phyloP scores from a whole-genome alignment of 129 eudicot species.

The Glebionis coronaria region DNA sequence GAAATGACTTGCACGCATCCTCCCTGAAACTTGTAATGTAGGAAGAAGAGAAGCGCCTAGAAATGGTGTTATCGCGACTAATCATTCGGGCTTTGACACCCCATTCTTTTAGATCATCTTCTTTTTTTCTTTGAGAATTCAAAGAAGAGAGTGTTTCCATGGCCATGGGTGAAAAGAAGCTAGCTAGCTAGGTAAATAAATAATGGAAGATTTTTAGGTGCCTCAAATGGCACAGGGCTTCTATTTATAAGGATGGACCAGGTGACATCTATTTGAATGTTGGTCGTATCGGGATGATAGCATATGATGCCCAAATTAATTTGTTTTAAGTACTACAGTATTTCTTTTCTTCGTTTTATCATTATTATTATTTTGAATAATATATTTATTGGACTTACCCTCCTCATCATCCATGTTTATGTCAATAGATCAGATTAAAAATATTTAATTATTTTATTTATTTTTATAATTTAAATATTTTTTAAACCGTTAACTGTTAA shows the following conservation, averaged over 20 bases:
- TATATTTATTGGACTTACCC: no score
- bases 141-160: slow-evolving; percentile 43
- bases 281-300: slow-evolving; percentile 20
- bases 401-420: no score
- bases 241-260: slow-evolving; percentile 29
- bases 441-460: no score
- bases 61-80: slow-evolving; percentile 65
- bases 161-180: slow-evolving; percentile 18
- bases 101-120: slow-evolving; percentile 63
- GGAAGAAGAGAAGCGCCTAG: slow-evolving; percentile 82
- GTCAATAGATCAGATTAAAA: no score
- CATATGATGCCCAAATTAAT: slow-evolving; percentile 15
- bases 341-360: no score
- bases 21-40: slow-evolving; percentile 63
- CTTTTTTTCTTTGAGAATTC: slow-evolving; percentile 29
- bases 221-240: slow-evolving; percentile 18
- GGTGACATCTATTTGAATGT: slow-evolving; percentile 26
- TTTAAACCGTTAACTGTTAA: no score
- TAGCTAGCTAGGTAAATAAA: neutral
- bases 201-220: slow-evolving; percentile 20
- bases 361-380: no score
- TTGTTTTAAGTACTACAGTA: neutral
- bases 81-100: slow-evolving; percentile 61
- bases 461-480: no score
- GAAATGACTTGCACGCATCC: slow-evolving; percentile 50